Base-by-base conservation (phyloP, 2,329 filamentous ascomycete genomes). In the Phialocephala sp. region DNA sequence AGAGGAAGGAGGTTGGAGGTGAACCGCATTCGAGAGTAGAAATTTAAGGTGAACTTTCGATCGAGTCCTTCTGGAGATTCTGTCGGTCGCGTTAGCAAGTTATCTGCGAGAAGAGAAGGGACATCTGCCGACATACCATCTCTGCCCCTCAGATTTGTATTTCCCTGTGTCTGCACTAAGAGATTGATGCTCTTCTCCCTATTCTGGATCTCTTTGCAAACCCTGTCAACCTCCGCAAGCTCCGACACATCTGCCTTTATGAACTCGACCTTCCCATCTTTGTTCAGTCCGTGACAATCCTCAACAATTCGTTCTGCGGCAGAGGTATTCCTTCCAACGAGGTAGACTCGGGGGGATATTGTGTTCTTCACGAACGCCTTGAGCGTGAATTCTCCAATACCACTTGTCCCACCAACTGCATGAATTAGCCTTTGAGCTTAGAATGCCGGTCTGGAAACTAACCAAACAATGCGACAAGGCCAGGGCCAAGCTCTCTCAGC, bases 11-110 rank as follows among this genome's bases (percentile, higher is more conserved):
- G 80, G 62, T 87, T 86, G 54, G 80, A 64, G 14, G 84, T 79
- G 71, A 89, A 85, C 45, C 85, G 84, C 68, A 84, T 80, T 22
- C 87, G 87, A 4, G 83, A 80, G 76, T 89, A 89, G 76, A 84
- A 85, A 22, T 79, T 75, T 5, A 75, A 60, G 14, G 71, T 65
- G 35, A 73, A 67, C 54, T 73, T 74, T 11, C 72, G 68, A 52
- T 73, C 71, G 6, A 76, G 63, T 15, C 72, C 72, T 69, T 76
- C 73, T 1, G 71, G 65, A 12, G 62, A 68, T 63, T 73, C 74
- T 75, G 35, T n/a, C 47, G 1, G 1, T 36, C 37, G 12, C 15
- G 37, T 41, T 8, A 11, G 39, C 64, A 9, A 62, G 32, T 22
- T 5, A 15, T 32, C 14, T 37, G 15, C 22, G 37, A 6, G 1